These are phyloP conservation scores for Sambucus nigra DNA, from an alignment of 129 eudicot genomes.

Conservation along the genomic window DNA sequence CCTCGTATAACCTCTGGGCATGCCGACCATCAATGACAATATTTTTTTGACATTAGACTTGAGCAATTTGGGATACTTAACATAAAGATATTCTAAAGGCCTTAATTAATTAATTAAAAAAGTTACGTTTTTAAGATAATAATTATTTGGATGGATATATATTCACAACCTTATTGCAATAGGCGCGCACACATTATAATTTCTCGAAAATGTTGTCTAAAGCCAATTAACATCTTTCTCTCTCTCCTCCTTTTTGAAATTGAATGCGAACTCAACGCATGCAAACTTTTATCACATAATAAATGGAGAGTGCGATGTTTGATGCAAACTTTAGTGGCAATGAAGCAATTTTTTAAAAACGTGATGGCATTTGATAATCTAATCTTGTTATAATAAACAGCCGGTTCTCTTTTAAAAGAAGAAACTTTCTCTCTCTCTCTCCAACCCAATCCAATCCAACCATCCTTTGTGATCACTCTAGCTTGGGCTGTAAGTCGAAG, in stretches of 20 bases:
- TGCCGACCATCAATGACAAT: too few species aligned
- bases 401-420: background rate
- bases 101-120: too few species aligned
- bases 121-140: background rate
- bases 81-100: too few species aligned
- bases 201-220: background rate
- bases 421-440: conserved; percentile 9
- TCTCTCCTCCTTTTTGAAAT: too few species aligned
- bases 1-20: too few species aligned
- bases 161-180: background rate
- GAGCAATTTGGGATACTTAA: too few species aligned
- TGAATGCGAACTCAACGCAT: too few species aligned
- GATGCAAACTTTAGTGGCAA: conserved; percentile 3
- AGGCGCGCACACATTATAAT: background rate
- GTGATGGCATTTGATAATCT: background rate
- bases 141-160: background rate
- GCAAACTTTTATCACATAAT: too few species aligned
- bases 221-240: too few species aligned
- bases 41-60: too few species aligned
- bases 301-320: too few species aligned
- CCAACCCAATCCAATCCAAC: too few species aligned
- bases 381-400: background rate
- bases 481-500: conserved; percentile 6
- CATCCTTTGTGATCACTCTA: background rate
- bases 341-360: background rate